phyloP scores from a whole-genome alignment of 805 yeast species.

The Candida argentea region DNA sequence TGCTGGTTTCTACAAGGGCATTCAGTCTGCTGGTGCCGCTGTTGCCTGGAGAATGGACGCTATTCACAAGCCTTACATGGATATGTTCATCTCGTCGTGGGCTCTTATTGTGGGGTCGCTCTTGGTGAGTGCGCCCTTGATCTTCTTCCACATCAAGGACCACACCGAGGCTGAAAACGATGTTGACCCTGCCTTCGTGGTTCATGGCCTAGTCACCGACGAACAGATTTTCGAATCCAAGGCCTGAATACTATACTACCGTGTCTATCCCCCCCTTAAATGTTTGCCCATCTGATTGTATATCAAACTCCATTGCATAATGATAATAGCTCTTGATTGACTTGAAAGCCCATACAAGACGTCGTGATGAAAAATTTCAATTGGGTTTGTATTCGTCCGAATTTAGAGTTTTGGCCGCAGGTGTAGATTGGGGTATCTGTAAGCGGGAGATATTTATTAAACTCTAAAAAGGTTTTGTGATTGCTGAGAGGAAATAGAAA shows the following conservation, averaged over 20 bases:
- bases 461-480: too few relatives aligned
- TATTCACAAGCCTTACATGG: slow-evolving; percentile 22
- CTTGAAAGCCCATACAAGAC: too few relatives aligned
- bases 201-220: slow-evolving; percentile 10
- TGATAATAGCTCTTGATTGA: too few relatives aligned
- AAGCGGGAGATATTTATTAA: too few relatives aligned
- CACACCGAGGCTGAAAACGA: slow-evolving; percentile 28
- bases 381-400: too few relatives aligned
- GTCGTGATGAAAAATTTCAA: too few relatives aligned
- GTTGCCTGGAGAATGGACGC: slow-evolving; percentile 51
- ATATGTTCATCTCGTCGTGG: slow-evolving; percentile 37
- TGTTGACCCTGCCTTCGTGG: slow-evolving; percentile 14
- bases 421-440: too few relatives aligned
- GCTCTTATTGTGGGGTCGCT: slow-evolving; percentile 39
- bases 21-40: slow-evolving; percentile 58
- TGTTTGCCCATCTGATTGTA: too few relatives aligned
- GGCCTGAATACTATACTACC: slow-evolving; percentile 4
- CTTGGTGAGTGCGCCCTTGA: slow-evolving; percentile 37
- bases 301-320: too few relatives aligned
- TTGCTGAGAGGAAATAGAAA: too few relatives aligned
- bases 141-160: slow-evolving; percentile 34
- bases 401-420: too few relatives aligned
- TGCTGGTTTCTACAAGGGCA: slow-evolving; percentile 54
- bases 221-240: slow-evolving; percentile 3
- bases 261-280: neutral